Percentiles rank a stretch among this genome's conserved stretches.
These are phyloP conservation scores for Candida fluviatilis DNA, from an alignment of 805 yeast genomes.

Conservation along the genomic window DNA sequence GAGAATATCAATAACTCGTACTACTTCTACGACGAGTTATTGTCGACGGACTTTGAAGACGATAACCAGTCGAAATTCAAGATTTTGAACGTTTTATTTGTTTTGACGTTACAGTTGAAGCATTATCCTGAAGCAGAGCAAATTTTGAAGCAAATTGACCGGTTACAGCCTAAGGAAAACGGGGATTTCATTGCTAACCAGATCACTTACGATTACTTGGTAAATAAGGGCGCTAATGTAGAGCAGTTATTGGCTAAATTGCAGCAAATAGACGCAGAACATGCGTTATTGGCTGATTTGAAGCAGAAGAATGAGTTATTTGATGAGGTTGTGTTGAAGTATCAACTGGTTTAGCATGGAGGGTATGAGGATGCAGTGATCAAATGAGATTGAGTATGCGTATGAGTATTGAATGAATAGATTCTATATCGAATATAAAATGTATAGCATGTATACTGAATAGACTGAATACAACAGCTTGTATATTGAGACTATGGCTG, in stretches of 20 bases:
- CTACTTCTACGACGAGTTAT: conserved; percentile 78
- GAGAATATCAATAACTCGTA: conserved; percentile 38
- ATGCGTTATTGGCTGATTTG: conserved; percentile 55
- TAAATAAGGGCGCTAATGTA: conserved; percentile 38
- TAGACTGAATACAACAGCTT: no score
- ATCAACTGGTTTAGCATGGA: conserved; percentile 15
- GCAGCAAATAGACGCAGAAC: conserved; percentile 46
- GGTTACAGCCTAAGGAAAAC: conserved; percentile 33
- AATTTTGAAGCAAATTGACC: conserved; percentile 40
- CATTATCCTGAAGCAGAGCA: conserved; percentile 82
- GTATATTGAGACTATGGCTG: no score
- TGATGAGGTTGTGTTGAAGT: conserved; percentile 65
- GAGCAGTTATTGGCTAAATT: conserved; percentile 45
- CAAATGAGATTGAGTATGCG: no score
- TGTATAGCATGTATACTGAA: no score
- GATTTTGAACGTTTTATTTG: conserved; percentile 56
- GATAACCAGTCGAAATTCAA: conserved; percentile 32
- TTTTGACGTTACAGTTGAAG: conserved; percentile 71
- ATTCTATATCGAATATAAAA: no score
- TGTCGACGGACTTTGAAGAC: conserved; percentile 45
- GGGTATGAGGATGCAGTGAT: no score
- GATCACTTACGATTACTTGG: conserved; percentile 56
- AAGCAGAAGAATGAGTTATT: conserved; percentile 61
- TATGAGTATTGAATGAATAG: no score
- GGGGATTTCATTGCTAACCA: conserved; percentile 59